These are phyloP conservation scores for Astragalus membranaceus DNA, from an alignment of 306 rosid genomes.

Conservation along the genomic window DNA sequence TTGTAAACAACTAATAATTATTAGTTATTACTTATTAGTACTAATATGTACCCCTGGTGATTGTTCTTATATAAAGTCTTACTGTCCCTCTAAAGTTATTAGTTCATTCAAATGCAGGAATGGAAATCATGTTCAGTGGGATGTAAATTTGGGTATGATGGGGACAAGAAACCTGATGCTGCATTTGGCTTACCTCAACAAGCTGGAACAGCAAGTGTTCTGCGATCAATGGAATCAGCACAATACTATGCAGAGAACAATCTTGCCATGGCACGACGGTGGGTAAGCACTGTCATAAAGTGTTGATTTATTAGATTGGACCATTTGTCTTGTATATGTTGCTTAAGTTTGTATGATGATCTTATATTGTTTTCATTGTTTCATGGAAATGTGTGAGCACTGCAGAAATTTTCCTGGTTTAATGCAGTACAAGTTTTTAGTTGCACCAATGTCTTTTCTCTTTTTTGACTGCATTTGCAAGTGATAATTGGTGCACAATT, in stretches of 20 bases:
- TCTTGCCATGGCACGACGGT: conserved; percentile 86
- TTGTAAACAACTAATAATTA: no score
- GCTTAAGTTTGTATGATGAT: not conserved
- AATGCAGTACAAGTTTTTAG: not conserved
- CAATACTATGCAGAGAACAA: conserved; percentile 65
- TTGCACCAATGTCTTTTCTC: not conserved
- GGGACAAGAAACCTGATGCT: conserved; percentile 51
- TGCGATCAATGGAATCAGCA: conserved; percentile 90
- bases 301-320: conserved; percentile 29
- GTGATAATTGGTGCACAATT: conserved; percentile 9
- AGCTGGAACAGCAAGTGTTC: conserved; percentile 50
- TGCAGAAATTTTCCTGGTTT: not conserved
- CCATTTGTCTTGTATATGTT: not conserved
- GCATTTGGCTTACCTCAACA: conserved; percentile 49
- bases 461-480: conserved; percentile 4
- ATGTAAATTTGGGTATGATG: conserved; percentile 56
- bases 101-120: conserved; percentile 41
- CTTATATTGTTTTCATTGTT: not conserved
- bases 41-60: not conserved
- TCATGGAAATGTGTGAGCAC: conserved; percentile 12
- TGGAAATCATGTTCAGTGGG: conserved; percentile 68
- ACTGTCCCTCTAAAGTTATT: conserved; percentile 12
- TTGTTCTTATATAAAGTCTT: conserved; percentile 4
- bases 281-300: conserved; percentile 81
- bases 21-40: no score